A percentile compares a stretch with the other conserved stretches of the same genome.
These are phyloP conservation scores for Fragaria nilgerrensis DNA, from an alignment of 306 rosid species.

Conservation along the genomic window DNA sequence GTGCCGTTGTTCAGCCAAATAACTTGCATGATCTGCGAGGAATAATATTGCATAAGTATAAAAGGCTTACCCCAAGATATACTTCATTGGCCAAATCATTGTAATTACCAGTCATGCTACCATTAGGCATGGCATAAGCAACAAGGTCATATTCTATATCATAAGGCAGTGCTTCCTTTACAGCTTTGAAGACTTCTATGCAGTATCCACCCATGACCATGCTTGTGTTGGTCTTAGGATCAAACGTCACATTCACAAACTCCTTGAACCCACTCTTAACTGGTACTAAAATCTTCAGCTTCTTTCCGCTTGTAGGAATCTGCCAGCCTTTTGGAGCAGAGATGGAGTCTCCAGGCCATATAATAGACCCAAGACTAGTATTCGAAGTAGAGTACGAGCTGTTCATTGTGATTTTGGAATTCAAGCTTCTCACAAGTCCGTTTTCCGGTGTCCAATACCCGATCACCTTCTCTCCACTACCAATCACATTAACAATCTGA, in stretches of 20 bases:
- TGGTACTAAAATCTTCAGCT: constrained; percentile 25
- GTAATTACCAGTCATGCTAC: constrained; percentile 2
- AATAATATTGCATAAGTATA: neutral
- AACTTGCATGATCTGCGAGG: neutral
- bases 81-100: constrained; percentile 25
- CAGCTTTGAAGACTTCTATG: constrained; percentile 27
- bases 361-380: constrained; percentile 15
- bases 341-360: constrained; percentile 38
- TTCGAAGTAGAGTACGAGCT: neutral
- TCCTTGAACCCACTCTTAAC: neutral
- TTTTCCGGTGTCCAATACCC: constrained; percentile 51
- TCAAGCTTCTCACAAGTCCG: constrained; percentile 31
- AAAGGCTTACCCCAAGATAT: constrained; percentile 20
- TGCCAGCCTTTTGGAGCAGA: constrained; percentile 35
- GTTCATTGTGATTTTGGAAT: neutral
- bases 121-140: constrained; percentile 11
- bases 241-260: constrained; percentile 6
- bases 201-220: constrained; percentile 13
- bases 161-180: constrained; percentile 13
- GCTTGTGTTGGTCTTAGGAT: neutral
- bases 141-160: constrained; percentile 5
- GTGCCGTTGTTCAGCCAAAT: neutral
- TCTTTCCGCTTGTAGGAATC: constrained; percentile 9
- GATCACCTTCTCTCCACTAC: constrained; percentile 33
- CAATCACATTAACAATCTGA: constrained; percentile 40